Percentiles rank a stretch among this genome's conserved stretches.
Conservation (phyloP, 2,329 filamentous ascomycete genomes). For the Triangularia setosa region DNA sequence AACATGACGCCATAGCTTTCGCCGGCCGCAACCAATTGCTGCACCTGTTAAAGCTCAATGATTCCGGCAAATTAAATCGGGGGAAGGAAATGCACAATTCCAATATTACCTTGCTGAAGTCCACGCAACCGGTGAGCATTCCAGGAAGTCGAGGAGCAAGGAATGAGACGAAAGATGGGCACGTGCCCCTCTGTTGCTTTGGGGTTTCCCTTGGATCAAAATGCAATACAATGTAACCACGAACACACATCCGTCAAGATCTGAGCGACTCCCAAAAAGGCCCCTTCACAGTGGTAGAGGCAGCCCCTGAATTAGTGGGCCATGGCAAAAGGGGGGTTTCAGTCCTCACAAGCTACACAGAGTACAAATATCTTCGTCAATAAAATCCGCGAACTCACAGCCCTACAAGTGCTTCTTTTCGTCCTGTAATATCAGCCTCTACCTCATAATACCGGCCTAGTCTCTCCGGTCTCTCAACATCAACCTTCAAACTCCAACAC, state of each 20-base stretch:
- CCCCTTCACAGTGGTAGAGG: neutral
- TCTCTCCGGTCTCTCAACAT: neutral
- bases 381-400: neutral
- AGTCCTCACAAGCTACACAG: too few relatives aligned
- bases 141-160: neutral
- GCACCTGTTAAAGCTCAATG: neutral
- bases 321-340: neutral
- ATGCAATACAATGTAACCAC: neutral
- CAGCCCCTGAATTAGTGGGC: neutral
- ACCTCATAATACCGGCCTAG: too few relatives aligned
- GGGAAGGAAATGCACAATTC: neutral
- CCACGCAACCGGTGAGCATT: neutral
- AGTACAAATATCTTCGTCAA: neutral
- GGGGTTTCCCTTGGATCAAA: too few relatives aligned
- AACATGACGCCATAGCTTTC: neutral
- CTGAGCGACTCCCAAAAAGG: too few relatives aligned
- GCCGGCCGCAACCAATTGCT: neutral
- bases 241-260: neutral
- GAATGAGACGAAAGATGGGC: neutral
- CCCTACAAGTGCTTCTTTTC: neutral
- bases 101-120: neutral
- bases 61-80: neutral
- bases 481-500: neutral
- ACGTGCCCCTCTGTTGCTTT: neutral
- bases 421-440: neutral